Evolutionary conservation across 176 grass and related monocot species (phyloP).

Genomic region (Triticum monococcum): DNA sequence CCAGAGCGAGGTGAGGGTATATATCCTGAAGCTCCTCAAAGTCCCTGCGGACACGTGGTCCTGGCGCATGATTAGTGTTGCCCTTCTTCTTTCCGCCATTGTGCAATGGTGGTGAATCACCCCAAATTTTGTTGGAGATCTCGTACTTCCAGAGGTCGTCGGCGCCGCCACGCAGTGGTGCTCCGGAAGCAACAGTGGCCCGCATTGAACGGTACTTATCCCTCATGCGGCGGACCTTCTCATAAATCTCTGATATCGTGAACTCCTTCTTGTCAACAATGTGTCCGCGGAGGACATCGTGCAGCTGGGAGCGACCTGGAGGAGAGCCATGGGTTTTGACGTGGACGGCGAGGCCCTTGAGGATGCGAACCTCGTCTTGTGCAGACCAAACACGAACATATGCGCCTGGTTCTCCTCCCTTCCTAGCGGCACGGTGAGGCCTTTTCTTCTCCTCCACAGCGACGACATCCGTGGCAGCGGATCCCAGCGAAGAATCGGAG

Average conservation of each 20-base stretch:
- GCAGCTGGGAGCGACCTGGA: not conserved
- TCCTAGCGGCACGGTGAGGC: too few relatives aligned
- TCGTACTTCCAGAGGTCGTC: not conserved
- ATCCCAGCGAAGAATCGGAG: too few relatives aligned
- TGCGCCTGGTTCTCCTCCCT: not conserved
- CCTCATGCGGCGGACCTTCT: conserved; percentile 26
- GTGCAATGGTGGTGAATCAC: not conserved
- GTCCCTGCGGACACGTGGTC: not conserved
- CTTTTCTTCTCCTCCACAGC: not conserved
- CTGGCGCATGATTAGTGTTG: not conserved
- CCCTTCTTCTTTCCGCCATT: not conserved
- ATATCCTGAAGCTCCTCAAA: not conserved
- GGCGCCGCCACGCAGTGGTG: not conserved
- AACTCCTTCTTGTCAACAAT: conserved; percentile 11
- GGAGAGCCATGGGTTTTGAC: not conserved
- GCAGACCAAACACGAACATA: conserved; percentile 6
- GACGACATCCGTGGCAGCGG: not conserved
- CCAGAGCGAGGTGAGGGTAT: not conserved
- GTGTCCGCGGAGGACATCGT: not conserved
- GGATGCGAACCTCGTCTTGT: conserved; percentile 24
- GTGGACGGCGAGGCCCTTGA: conserved; percentile 13
- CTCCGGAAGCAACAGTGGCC: not conserved
- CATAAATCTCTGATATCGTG: conserved; percentile 13
- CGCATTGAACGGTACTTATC: not conserved
- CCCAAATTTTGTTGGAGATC: not conserved